These are phyloP conservation scores for Francoa sonchifolia DNA, from an alignment of 441 rosid genomes.

Conservation along the genomic window DNA sequence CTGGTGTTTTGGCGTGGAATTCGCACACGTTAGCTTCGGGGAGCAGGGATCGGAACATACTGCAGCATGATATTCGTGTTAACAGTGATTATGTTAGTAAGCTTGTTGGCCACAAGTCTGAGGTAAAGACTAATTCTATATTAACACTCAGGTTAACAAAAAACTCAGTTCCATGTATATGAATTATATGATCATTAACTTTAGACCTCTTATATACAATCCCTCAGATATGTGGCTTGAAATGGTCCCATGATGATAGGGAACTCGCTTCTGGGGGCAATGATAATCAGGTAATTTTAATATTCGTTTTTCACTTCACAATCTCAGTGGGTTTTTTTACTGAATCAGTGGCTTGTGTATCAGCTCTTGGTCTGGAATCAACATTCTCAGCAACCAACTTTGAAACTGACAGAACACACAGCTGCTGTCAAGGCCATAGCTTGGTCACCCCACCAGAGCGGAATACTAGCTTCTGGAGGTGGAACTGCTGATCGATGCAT, in stretches of 20 bases:
- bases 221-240: constrained; percentile 71
- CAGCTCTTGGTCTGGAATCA: constrained; percentile 95
- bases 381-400: constrained; percentile 71
- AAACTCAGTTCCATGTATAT: too few relatives aligned
- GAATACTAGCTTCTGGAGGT: constrained; percentile 93
- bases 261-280: constrained; percentile 99
- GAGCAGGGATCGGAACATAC: constrained; percentile 87
- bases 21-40: constrained; percentile 80
- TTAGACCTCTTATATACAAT: neutral
- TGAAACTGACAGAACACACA: constrained; percentile 79
- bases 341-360: constrained; percentile 7
- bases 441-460: constrained; percentile 96
- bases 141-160: too few relatives aligned
- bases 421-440: constrained; percentile 97
- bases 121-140: too few relatives aligned
- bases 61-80: constrained; percentile 92
- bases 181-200: too few relatives aligned
- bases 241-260: constrained; percentile 95
- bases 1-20: constrained; percentile 94
- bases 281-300: constrained; percentile 96
- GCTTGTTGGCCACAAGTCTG: constrained; percentile 88
- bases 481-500: constrained; percentile 97
- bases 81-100: constrained; percentile 58
- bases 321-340: neutral
- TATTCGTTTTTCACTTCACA: too few relatives aligned